These are phyloP conservation scores for Capronia coronata DNA, from an alignment of 2,329 filamentous ascomycete genomes.

Conservation along the genomic window DNA sequence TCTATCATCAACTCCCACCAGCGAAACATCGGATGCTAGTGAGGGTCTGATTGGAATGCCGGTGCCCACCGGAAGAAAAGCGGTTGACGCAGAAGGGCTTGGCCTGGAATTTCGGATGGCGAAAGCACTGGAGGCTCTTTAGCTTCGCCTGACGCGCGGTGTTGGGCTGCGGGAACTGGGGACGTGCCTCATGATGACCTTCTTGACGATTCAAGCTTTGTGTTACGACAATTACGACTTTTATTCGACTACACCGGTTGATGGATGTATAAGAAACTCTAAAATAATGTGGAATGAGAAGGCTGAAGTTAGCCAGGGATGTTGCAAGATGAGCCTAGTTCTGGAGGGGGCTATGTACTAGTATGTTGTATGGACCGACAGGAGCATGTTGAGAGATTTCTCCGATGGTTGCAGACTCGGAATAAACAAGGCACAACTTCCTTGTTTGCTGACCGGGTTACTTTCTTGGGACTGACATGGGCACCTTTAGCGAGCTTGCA, in stretches of 20 bases:
- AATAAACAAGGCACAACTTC: neutral
- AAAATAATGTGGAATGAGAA: neutral
- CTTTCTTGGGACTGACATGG: neutral
- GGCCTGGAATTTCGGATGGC: slow-evolving; percentile 4
- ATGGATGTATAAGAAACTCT: neutral
- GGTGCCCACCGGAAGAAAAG: slow-evolving; percentile 9
- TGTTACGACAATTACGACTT: neutral
- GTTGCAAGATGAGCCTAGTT: neutral
- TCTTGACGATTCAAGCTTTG: slow-evolving; percentile 2
- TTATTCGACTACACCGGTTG: neutral
- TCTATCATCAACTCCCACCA: slow-evolving; percentile 15
- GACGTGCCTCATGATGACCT: slow-evolving; percentile 6
- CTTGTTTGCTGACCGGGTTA: too few species aligned
- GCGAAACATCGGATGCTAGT: slow-evolving; percentile 12
- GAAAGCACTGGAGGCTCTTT: slow-evolving; percentile 10
- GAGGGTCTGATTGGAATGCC: neutral
- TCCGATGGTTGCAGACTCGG: neutral
- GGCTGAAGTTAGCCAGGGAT: neutral
- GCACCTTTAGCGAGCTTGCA: neutral
- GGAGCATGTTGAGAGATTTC: neutral
- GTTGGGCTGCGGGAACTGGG: slow-evolving; percentile 2
- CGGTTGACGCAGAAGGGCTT: slow-evolving; percentile 9
- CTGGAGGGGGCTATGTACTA: neutral
- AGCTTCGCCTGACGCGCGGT: slow-evolving; percentile 6
- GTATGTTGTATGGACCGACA: neutral